Evolutionary conservation across 148 eudicot species (phyloP).

Genomic region (Linanthus parryae): DNA sequence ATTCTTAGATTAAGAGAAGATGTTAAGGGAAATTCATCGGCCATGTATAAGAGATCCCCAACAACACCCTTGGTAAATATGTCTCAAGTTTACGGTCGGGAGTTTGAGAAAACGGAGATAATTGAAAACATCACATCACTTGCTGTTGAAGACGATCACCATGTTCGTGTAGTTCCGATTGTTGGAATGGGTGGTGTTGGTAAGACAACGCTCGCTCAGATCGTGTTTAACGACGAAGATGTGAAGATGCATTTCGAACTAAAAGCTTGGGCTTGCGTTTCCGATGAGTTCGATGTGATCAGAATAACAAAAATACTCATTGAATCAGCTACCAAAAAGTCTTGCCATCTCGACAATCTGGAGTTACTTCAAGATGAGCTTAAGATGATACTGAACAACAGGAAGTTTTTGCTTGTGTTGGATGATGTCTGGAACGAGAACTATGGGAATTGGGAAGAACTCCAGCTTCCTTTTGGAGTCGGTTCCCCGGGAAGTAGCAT

Average conservation of each 20-base stretch:
- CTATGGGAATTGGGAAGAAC: not conserved
- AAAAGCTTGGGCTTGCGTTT: slow-evolving; percentile 13
- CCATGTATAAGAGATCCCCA: not conserved
- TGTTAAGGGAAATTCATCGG: not conserved
- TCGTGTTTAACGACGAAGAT: not conserved
- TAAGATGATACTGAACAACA: not conserved
- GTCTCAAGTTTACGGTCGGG: slow-evolving; percentile 14
- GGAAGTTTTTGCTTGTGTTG: slow-evolving; percentile 7
- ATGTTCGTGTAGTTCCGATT: slow-evolving; percentile 11
- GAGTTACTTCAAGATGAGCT: slow-evolving; percentile 11
- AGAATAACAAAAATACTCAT: not conserved
- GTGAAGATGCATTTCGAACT: not conserved
- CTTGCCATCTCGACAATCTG: not conserved
- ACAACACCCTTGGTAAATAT: slow-evolving; percentile 1
- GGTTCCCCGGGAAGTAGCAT: not conserved
- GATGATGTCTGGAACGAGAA: slow-evolving; percentile 13
- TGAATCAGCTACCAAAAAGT: not conserved
- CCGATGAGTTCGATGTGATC: not conserved
- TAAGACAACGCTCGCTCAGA: slow-evolving; percentile 15
- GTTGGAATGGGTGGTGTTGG: slow-evolving; percentile 28
- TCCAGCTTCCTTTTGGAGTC: not conserved
- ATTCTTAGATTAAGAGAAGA: slow-evolving; percentile 14
- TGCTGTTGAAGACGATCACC: not conserved
- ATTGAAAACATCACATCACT: not conserved
- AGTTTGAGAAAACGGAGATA: slow-evolving; percentile 11